These are phyloP conservation scores for Euphrasia confusa DNA, from an alignment of 257 asterid genomes.

Conservation along the genomic window DNA sequence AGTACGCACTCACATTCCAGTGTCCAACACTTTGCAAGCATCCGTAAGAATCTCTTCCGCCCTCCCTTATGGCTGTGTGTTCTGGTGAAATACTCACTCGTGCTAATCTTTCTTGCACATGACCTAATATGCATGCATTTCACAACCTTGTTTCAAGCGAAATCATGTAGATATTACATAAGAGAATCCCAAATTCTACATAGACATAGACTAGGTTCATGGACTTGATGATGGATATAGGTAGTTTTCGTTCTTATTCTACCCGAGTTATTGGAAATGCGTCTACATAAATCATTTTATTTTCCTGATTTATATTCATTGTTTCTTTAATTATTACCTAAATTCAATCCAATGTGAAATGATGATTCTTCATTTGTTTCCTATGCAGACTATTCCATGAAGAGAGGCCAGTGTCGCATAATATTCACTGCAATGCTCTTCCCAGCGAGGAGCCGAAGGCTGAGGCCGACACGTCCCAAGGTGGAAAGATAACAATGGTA, in stretches of 20 bases:
- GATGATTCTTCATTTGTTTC: constrained; percentile 2
- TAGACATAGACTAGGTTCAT: neutral
- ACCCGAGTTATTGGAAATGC: neutral
- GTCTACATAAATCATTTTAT: neutral
- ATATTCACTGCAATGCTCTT: constrained; percentile 75
- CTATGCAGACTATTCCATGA: constrained; percentile 71
- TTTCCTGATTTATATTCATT: neutral
- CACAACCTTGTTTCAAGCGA: neutral
- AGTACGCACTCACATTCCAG: constrained; percentile 92
- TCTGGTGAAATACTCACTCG: neutral
- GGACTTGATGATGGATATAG: neutral
- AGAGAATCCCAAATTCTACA: neutral
- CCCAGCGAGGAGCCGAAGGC: constrained; percentile 48
- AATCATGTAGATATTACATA: neutral
- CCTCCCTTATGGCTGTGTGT: constrained; percentile 4
- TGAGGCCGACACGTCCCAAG: constrained; percentile 30
- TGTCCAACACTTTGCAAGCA: constrained; percentile 95
- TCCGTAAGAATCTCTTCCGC: constrained; percentile 63
- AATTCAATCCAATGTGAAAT: constrained; percentile 5
- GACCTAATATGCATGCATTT: neutral
- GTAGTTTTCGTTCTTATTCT: neutral
- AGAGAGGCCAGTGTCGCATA: constrained; percentile 81
- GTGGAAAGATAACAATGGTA: constrained; percentile 54
- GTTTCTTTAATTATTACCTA: neutral
- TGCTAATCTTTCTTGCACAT: constrained; percentile 2